phyloP scores from a whole-genome alignment of 768 basidiomycete genomes.

The Leccinum broughii region DNA sequence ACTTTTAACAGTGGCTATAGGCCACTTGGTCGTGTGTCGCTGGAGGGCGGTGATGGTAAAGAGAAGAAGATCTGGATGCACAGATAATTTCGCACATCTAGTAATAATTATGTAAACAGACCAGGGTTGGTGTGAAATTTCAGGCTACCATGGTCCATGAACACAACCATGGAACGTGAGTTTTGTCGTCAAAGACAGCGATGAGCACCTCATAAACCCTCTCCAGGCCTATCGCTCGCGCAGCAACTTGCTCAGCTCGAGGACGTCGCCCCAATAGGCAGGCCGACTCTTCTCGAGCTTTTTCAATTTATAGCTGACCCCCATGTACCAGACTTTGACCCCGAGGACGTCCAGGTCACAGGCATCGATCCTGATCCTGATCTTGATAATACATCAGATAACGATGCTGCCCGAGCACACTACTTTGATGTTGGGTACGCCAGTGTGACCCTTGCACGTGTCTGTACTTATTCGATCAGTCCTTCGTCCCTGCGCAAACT shows the following conservation, averaged over 20 bases:
- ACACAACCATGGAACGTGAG: conserved; percentile 31
- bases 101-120: conserved; percentile 37
- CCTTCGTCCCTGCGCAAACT: conserved; percentile 68
- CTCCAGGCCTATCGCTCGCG: conserved; percentile 56
- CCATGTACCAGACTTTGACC: conserved; percentile 60
- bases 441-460: conserved; percentile 23
- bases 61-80: conserved; percentile 20
- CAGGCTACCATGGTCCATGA: neutral
- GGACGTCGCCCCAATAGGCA: conserved; percentile 68
- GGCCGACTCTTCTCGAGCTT: conserved; percentile 21
- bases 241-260: conserved; percentile 84
- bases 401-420: conserved; percentile 59
- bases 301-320: conserved; percentile 10
- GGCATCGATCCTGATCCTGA: conserved; percentile 44
- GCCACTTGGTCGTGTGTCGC: conserved; percentile 32
- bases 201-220: conserved; percentile 6
- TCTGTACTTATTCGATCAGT: conserved; percentile 37
- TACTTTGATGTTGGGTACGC: conserved; percentile 82
- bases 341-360: conserved; percentile 58
- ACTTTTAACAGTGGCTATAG: conserved; percentile 26
- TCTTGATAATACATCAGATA: conserved; percentile 29
- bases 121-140: conserved; percentile 11
- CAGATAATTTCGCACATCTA: conserved; percentile 19
- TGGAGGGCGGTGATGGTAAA: conserved; percentile 35
- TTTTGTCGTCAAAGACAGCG: conserved; percentile 1